phyloP scores from a whole-genome alignment of 2,329 filamentous ascomycete species.

The Sporothrix euskadiensis region DNA sequence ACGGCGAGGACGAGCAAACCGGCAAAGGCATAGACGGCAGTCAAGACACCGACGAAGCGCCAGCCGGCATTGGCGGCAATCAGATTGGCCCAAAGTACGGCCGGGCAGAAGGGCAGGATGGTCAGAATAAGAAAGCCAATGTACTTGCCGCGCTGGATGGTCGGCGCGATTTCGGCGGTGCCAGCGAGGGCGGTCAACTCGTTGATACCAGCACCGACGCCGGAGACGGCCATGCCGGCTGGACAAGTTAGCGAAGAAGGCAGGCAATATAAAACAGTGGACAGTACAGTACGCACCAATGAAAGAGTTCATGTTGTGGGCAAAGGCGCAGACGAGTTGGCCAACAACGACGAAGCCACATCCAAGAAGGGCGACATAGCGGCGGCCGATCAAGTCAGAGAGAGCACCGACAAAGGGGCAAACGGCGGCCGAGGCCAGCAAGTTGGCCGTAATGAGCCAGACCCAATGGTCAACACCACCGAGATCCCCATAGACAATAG shows the following conservation, averaged over 20 bases:
- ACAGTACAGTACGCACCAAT: slow-evolving; percentile 48
- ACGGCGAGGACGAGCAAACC: slow-evolving; percentile 53
- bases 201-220: slow-evolving; percentile 65
- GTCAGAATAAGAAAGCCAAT: slow-evolving; percentile 61
- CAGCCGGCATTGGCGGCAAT: slow-evolving; percentile 52
- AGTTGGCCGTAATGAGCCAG: slow-evolving; percentile 59
- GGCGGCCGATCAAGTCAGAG: slow-evolving; percentile 63
- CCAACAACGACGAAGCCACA: slow-evolving; percentile 56
- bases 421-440: slow-evolving; percentile 58
- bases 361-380: slow-evolving; percentile 59
- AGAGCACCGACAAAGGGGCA: slow-evolving; percentile 67
- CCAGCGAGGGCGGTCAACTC: slow-evolving; percentile 68
- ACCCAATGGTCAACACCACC: slow-evolving; percentile 61
- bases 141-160: slow-evolving; percentile 63
- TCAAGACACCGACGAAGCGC: slow-evolving; percentile 57
- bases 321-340: slow-evolving; percentile 60
- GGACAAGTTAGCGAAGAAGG: not conserved
- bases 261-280: too few species aligned
- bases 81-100: slow-evolving; percentile 60
- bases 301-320: slow-evolving; percentile 60
- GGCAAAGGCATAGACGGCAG: slow-evolving; percentile 53
- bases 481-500: slow-evolving; percentile 60
- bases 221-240: slow-evolving; percentile 57
- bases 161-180: slow-evolving; percentile 67
- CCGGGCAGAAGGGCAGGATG: slow-evolving; percentile 63